phyloP scores from a whole-genome alignment of 257 asterid species.

The Rehmannia glutinosa region DNA sequence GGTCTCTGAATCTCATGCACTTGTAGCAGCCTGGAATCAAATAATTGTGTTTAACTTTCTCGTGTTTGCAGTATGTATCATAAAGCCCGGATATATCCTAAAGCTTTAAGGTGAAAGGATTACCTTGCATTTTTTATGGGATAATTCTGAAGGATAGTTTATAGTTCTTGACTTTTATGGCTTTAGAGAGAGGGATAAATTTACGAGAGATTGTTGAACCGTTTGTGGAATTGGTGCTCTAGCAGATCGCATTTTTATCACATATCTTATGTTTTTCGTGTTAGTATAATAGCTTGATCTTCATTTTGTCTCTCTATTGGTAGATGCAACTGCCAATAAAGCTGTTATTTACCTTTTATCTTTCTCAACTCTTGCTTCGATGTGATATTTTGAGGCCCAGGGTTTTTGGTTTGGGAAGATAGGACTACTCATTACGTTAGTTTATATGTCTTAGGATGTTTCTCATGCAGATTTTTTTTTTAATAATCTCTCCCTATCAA shows the following conservation, averaged over 20 bases:
- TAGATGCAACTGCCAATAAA: too few species aligned
- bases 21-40: background rate
- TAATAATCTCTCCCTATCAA: background rate
- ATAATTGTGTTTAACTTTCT: background rate
- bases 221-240: background rate
- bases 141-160: background rate
- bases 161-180: background rate
- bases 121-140: background rate
- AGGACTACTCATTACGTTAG: background rate
- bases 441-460: background rate
- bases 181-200: background rate
- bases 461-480: background rate
- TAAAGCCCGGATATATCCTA: background rate
- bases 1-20: too few species aligned
- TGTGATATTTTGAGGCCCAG: background rate
- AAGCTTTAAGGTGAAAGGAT: background rate
- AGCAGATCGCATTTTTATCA: background rate
- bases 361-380: background rate
- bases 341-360: too few species aligned
- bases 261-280: too few species aligned
- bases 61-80: background rate
- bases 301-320: too few species aligned
- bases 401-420: conserved; percentile 1
- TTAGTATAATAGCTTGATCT: too few species aligned
- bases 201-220: background rate